A percentile compares a stretch with the other conserved stretches of the same genome.
phyloP scores from a whole-genome alignment of 768 basidiomycete species.

The Phaeotremella skinneri region DNA sequence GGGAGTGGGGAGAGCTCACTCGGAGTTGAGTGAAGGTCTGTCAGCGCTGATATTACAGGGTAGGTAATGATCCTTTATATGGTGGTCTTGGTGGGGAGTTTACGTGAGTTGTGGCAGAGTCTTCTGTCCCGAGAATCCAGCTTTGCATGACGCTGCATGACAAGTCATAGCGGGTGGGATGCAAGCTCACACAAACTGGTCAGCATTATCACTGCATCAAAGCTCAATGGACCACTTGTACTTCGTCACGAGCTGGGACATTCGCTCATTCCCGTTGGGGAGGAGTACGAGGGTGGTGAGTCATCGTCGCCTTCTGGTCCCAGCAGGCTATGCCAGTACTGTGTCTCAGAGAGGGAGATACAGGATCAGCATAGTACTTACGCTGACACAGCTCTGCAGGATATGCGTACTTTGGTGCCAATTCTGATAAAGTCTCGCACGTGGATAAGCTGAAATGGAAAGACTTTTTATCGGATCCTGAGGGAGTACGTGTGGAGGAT shows the following conservation, averaged over 20 bases:
- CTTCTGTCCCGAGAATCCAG: no score
- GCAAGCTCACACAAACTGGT: background rate
- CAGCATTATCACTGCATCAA: constrained; percentile 48
- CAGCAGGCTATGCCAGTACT: no score
- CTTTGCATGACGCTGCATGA: no score
- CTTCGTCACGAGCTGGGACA: constrained; percentile 49
- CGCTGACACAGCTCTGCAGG: constrained; percentile 12
- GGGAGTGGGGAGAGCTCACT: background rate
- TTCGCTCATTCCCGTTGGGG: constrained; percentile 46
- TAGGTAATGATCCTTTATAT: constrained; percentile 46
- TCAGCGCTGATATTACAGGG: background rate
- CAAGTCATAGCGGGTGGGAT: background rate
- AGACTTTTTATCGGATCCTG: constrained; percentile 27
- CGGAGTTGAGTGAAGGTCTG: background rate
- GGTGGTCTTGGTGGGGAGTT: constrained; percentile 51
- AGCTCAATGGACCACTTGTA: constrained; percentile 48
- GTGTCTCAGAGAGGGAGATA: no score
- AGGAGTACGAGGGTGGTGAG: constrained; percentile 50
- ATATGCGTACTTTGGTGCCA: constrained; percentile 43
- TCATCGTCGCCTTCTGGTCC: no score
- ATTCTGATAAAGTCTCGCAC: constrained; percentile 32
- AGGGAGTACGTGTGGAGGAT: constrained; percentile 39
- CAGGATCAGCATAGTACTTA: no score
- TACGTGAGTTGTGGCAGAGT: constrained; percentile 39
- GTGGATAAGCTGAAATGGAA: constrained; percentile 38